These are phyloP conservation scores for Excoecaria agallocha DNA, from an alignment of 345 rosid genomes.

Conservation along the genomic window DNA sequence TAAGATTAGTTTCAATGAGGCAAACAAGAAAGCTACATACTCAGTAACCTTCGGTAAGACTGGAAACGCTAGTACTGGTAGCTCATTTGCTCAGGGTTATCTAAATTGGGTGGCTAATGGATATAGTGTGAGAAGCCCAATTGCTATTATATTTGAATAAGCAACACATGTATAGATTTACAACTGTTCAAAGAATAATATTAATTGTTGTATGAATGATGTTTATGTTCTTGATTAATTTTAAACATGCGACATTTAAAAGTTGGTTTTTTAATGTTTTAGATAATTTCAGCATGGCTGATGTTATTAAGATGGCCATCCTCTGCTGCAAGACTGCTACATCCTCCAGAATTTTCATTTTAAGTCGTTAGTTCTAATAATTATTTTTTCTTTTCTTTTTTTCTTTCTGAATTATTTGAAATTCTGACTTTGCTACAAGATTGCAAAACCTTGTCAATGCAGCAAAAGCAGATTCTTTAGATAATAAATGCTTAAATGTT, in stretches of 20 bases:
- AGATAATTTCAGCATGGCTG: too few relatives aligned
- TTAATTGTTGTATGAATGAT: background rate
- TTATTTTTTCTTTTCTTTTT: too few relatives aligned
- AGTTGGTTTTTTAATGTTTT: too few relatives aligned
- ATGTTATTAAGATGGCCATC: too few relatives aligned
- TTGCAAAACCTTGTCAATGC: too few relatives aligned
- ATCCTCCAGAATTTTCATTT: too few relatives aligned
- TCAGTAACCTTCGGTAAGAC: conserved; percentile 14
- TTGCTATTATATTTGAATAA: background rate
- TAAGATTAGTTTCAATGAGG: conserved; percentile 1
- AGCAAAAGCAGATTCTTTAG: too few relatives aligned
- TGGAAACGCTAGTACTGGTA: background rate
- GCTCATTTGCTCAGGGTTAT: conserved; percentile 18
- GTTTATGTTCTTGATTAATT: background rate
- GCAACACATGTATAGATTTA: background rate
- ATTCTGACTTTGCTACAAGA: too few relatives aligned
- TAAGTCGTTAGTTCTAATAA: too few relatives aligned
- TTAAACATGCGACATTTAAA: background rate
- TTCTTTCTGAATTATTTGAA: too few relatives aligned
- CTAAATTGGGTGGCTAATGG: conserved; percentile 12
- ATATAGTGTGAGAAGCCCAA: conserved; percentile 16
- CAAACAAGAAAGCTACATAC: conserved; percentile 6
- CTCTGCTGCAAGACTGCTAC: too few relatives aligned
- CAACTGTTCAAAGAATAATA: background rate
- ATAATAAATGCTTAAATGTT: too few relatives aligned